Base-by-base conservation (phyloP, 495 filamentous ascomycete genomes). In the Aspergillus incahuasiensis region DNA sequence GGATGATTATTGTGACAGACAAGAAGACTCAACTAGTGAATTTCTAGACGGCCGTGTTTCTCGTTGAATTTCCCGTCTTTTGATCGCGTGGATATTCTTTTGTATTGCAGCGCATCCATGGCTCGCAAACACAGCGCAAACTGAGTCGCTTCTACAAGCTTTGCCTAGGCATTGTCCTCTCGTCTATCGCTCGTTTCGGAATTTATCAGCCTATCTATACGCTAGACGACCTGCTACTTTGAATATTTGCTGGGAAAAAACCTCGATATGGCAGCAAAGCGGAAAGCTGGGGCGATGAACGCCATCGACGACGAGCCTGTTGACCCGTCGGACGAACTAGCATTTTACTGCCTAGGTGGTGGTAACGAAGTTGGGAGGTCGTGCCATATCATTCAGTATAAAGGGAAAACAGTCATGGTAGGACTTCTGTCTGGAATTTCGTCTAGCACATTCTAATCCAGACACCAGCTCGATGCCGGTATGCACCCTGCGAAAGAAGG, bases 331-430 rank as follows among this genome's bases (percentile, higher is more conserved):
- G 94, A 98, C 66, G 90, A 96, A 73, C 80, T 98, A 49, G 88
- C 87, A 71, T 98, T 98, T 65, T 82, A 96, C 48, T 92, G 90
- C 59, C 77, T 98, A 34, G 94, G 94, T 48, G 94, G 94, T 55
- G 92, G 94, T 35, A 97, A 96, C 68, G 94, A 98, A 71, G 94
- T 98, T 52, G 94, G 94, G 50, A 82, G 94, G 54, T 97, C 94
- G 55, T 97, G 94, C 73, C 94, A 98, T 68, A 96, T 98, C 55
- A 83, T 98, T 24, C 90, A 97, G 65, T 98, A 98, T 80, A 98
- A 97, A 66, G 94, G 94, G 18, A 98, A 98, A 67, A 97, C 94
- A 6, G 89, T 98, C 55, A 98, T 98, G 94, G 90, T 92, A 74
- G 55, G 85, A 74, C 15, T n/a, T 54, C 24, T 6, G n/a, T 20